A percentile compares a stretch with the other conserved stretches of the same genome.
Evolutionary conservation across 2,329 filamentous ascomycete species (phyloP).

Genomic region (Macrophomina tecta): DNA sequence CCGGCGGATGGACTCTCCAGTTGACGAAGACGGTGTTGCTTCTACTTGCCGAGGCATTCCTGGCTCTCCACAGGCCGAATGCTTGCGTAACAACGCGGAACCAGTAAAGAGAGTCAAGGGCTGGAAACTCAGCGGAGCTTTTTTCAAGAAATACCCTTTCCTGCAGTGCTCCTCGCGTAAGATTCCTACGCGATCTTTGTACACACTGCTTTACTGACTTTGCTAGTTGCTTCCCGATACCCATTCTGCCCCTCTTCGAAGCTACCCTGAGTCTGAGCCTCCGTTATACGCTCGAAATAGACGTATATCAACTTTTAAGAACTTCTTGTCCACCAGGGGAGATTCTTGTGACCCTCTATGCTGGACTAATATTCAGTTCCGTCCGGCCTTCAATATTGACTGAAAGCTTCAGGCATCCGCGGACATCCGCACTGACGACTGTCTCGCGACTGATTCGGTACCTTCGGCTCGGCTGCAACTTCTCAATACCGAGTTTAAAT

Average conservation of each 20-base stretch:
- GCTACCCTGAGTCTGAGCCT: background rate
- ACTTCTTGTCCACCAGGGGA: no score
- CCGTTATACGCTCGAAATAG: background rate
- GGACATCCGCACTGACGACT: background rate
- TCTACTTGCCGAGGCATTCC: background rate
- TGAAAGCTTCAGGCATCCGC: background rate
- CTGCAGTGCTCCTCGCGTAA: slow-evolving; percentile 21
- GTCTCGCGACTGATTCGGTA: background rate
- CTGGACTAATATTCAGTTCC: background rate
- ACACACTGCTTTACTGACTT: background rate
- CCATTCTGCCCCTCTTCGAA: background rate
- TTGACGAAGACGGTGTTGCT: background rate
- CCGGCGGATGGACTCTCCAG: background rate
- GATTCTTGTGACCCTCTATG: no score
- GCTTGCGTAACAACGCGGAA: background rate
- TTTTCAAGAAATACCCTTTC: slow-evolving; percentile 23
- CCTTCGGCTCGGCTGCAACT: slow-evolving; percentile 20
- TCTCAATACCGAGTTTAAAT: slow-evolving; percentile 31
- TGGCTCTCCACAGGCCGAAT: background rate
- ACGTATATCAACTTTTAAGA: no score
- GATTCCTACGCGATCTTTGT: background rate
- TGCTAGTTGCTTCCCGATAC: background rate
- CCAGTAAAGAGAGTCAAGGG: background rate
- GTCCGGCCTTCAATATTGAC: background rate
- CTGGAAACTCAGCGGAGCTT: slow-evolving; percentile 16